Evolutionary conservation across 1,284 basidiomycete species (phyloP), one percentile per base, ranked within the genome.

Genomic region (Termitomyces sp.): DNA sequence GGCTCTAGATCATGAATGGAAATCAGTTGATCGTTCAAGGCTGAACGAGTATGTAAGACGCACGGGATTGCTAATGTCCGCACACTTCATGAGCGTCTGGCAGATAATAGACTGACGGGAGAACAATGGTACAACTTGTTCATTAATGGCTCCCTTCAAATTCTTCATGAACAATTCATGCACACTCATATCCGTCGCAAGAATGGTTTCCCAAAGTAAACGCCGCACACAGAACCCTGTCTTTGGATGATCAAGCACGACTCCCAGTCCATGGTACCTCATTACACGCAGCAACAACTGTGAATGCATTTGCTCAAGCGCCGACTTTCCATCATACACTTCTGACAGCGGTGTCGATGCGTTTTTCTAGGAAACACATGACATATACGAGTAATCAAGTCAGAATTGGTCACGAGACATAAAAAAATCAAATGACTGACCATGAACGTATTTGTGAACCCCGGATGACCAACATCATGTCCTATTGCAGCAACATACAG

Each of bases 31-130:
- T 48, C 5, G 3, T 26, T 24, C 6, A 10, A 17, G 34, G n/a
- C 2, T 38, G 17, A 17, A 26, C 33, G 34, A 12, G 28, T 48
- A n/a, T 12, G n/a, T 12, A 13, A n/a, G 13, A 80, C 89, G 60
- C 68, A 96, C 92, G 10, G 94, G 94, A 69, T 98, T 98, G 67
- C 91, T 94, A 66, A 98, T 98, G 72, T 98, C 94, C 10, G 93
- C 93, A 65, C 94, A 96, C 71, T 98, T 98, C 70, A 98, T 88
- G 50, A 98, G 75, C 3, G 90, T 90, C 64, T 97, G 92, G 66
- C 90, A 94, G n/a, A 94, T 70, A 54, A 95, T 71, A 24, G 90
- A 74, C 58, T 88, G 81, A 56, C 84, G 65, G 38, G 70, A 68
- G 33, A 66, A 68, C 31, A 77, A 54, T 33, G 77, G 68, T 10